These are phyloP conservation scores for Tylopilus sp. DNA, from an alignment of 1,284 basidiomycete genomes.

Conservation along the genomic window DNA sequence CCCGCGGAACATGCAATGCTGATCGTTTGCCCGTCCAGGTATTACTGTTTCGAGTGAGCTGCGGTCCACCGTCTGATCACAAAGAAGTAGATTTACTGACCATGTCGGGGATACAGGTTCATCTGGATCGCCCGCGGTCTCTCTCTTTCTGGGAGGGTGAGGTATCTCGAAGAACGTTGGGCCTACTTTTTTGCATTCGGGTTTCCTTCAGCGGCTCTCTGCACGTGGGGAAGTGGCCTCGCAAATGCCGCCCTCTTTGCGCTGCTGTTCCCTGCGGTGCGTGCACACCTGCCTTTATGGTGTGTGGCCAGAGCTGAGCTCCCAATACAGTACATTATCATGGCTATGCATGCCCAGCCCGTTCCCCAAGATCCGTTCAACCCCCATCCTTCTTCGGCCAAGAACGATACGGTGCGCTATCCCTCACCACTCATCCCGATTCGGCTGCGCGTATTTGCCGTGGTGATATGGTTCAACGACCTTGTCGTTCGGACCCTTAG, in stretches of 20 bases:
- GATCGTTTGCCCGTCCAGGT: slow-evolving; percentile 42
- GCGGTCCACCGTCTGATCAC: neutral
- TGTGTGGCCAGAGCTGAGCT: slow-evolving; percentile 2
- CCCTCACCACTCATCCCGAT: slow-evolving; percentile 75
- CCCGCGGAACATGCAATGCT: slow-evolving; percentile 1
- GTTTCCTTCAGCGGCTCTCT: slow-evolving; percentile 63
- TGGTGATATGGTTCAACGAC: slow-evolving; percentile 74
- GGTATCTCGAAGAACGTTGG: slow-evolving; percentile 81
- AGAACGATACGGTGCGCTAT: slow-evolving; percentile 46
- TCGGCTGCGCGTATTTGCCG: slow-evolving; percentile 68
- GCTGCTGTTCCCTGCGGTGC: slow-evolving; percentile 69
- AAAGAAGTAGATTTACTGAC: slow-evolving; percentile 8
- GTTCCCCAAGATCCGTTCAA: slow-evolving; percentile 68
- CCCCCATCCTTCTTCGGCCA: slow-evolving; percentile 41
- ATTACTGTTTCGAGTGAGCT: slow-evolving; percentile 84
- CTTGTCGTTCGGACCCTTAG: slow-evolving; percentile 60
- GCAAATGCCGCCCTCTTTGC: slow-evolving; percentile 78
- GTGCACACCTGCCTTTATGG: slow-evolving; percentile 28
- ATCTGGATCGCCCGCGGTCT: slow-evolving; percentile 73
- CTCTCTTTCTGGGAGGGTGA: slow-evolving; percentile 62
- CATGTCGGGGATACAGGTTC: slow-evolving; percentile 44
- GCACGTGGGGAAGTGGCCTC: slow-evolving; percentile 66
- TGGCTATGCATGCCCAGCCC: slow-evolving; percentile 70
- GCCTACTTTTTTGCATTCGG: slow-evolving; percentile 82
- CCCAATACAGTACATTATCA: slow-evolving; percentile 64